Base-by-base conservation (phyloP, 2,329 filamentous ascomycete species). In the Chaetomiaceae sp. region DNA sequence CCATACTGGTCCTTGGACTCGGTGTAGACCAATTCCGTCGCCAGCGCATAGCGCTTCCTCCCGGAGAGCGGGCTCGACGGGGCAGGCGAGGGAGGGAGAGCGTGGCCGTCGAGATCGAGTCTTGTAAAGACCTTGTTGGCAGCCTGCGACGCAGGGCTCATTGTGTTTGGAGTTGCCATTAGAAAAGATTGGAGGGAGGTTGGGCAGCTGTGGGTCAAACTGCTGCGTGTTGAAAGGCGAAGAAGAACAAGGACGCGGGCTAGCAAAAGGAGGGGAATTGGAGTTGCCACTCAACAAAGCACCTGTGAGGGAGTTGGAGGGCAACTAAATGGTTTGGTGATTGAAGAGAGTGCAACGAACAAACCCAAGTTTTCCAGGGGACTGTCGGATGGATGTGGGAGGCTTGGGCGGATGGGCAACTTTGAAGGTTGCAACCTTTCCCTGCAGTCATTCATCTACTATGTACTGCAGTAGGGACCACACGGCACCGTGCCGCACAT, bases 1-100 rank as follows among this genome's bases (percentile, higher is more conserved):
- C 95, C 95, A 77, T 97, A 96, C 75, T 99, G 94, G 71, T 99
- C 94, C 72, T 86, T 94, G 69, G 87, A 85, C 64, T 99, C 94
- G 47, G 92, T 97, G 71, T 92, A 97, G 56, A 99, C 94, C 58
- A 99, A 77, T 73, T 99, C 94, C 4, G 94, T 99, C 53, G 92
- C 92, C 56, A 99, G 82, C 41, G 91, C 90, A 73, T 97, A 99
- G 62, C 90, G 89, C 40, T 78, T 74, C 61, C 87, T 84, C 58
- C 90, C 90, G 67, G 85, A 87, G 67, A 86, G 82, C 21, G 94
- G 94, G 66, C 87, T 96, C 14, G 92, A 97, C 2, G 92, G 90
- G 21, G 94, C 90, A 2, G 94, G 94, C 7, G 94, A 96, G 1
- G 91, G 91, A 47, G 91, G 91, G 47, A 96, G 77, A 65, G 91